Evolutionary conservation across 1,139 yeast genomes (phyloP), one percentile per base, ranked within the genome.

Genomic region (Meyerozyma smithsonii): DNA sequence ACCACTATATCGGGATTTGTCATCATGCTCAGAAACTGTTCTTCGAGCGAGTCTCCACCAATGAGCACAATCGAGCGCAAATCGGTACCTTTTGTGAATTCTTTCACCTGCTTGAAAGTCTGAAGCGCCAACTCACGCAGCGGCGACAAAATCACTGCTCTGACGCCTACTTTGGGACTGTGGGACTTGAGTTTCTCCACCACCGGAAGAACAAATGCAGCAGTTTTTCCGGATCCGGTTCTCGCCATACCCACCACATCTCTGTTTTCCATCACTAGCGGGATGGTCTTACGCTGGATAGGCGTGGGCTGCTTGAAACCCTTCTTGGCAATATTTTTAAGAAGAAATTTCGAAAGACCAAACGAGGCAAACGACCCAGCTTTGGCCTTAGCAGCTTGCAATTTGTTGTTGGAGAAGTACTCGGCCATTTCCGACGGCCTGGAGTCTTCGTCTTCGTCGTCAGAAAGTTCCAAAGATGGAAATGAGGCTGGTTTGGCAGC

Each of bases 211-310:
- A 88, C 79, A 59, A 94, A 94, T 1, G 98, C 98, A 4, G 97
- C 97, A 0, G 99, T 94, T 59, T 94, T 94, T 71, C 99, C 99
- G 24, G 96, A 86, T 54, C 99, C 99, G 1, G 99, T 94, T 56
- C 97, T 77, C 16, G 99, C 99, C 96, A 94, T 94, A 55, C 97
- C 99, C 16, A 94, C 98, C 26, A 94, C 95, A 64, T 94, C 98
- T 55, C 95, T 74, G 44, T 80, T 84, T 43, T 86, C 90, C 68
- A 92, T 69, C 42, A 92, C 82, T 42, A 89, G 70, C 1, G 98
- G 98, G 42, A 94, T 87, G 3, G 98, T 83, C 58, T 90, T 90
- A 47, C 98, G 74, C 64, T 94, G 99, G 59, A 94, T 94, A 1
- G 99, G 98, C 0, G 99, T 94, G 8, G 99, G 98, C 50, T 86